Conservation (phyloP, 441 rosid species). For the Eutrema salsugineum region DNA sequence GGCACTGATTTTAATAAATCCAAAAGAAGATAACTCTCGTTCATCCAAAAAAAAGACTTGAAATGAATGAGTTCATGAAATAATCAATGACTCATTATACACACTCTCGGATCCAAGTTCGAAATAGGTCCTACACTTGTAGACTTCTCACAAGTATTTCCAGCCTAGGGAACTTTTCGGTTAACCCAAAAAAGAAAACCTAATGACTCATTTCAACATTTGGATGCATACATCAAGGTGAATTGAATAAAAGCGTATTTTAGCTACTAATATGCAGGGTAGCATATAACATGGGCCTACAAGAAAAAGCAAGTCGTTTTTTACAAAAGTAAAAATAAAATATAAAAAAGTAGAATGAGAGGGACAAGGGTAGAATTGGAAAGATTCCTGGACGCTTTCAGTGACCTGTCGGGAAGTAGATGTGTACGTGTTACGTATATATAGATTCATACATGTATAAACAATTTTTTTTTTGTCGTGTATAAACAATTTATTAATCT, state of each 20-base stretch:
- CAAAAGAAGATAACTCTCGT: too few species aligned
- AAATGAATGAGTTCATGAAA: too few species aligned
- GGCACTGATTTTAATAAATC: too few species aligned
- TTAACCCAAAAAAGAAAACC: too few species aligned
- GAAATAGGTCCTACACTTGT: too few species aligned
- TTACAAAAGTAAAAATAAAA: not conserved
- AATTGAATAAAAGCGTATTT: not conserved
- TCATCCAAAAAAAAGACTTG: too few species aligned
- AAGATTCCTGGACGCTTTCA: constrained; percentile 34
- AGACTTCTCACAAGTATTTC: too few species aligned
- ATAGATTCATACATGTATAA: constrained; percentile 13
- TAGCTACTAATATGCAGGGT: constrained; percentile 11
- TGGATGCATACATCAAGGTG: not conserved
- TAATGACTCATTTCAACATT: not conserved
- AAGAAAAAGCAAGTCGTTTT: not conserved
- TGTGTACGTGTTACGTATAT: constrained; percentile 18
- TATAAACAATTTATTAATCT: constrained; percentile 5
- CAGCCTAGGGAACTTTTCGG: too few species aligned
- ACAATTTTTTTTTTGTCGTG: too few species aligned
- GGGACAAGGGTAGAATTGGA: constrained; percentile 31
- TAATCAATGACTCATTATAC: too few species aligned
- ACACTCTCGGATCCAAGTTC: too few species aligned
- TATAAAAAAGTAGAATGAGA: not conserved
- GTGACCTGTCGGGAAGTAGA: constrained; percentile 43
- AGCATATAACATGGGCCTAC: constrained; percentile 8